Base-by-base conservation (phyloP, 345 rosid genomes). In the Ceriops decandra region DNA sequence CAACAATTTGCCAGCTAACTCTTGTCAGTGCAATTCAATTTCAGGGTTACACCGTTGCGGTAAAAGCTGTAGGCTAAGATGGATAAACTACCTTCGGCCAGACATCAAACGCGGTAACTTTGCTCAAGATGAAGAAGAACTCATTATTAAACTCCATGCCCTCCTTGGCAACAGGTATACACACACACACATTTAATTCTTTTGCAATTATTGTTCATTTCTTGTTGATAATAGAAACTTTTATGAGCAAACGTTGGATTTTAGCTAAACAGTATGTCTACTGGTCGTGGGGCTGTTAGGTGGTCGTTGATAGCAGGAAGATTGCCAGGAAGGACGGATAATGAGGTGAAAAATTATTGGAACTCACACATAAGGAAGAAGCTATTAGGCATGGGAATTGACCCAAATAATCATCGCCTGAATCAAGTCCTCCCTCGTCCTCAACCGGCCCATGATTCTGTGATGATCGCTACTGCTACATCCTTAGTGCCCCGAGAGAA, bases 331-430 rank as follows among this genome's bases (percentile, higher is more conserved):
- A 69, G 83, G 51, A 76, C 77, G 5, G 72, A 72, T 26, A 72
- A 79, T 32, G 77, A 76, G n/a, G 74, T 76, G 59, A 79, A 76
- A 56, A 76, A 76, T 31, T 70, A 72, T 19, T 76, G 80, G 77
- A 80, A 69, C 60, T 83, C 90, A 28, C 85, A 82, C 79, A 58
- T 90, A 28, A 79, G 80, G 66, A 84, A 66, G 64, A 90, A 88
- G 75, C 90, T 88, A 4, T 47, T 87, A 6, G 82, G 76, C 52
- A 85, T 85, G 95, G 95, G 97, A 51, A 83, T 90, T 26, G 90
- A 90, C 71, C 97, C 97, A 20, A 83, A 86, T 24, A 90, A 90
- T 71, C 97, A 90, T 67, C 83, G 84, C n/a, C 74, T 84, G 22
- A 68, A 66, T 70, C 82, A 75, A 24, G 57, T 24, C 63, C 74